These are phyloP conservation scores for Boletus subcaerulescens DNA, from an alignment of 768 basidiomycete genomes.

Conservation along the genomic window DNA sequence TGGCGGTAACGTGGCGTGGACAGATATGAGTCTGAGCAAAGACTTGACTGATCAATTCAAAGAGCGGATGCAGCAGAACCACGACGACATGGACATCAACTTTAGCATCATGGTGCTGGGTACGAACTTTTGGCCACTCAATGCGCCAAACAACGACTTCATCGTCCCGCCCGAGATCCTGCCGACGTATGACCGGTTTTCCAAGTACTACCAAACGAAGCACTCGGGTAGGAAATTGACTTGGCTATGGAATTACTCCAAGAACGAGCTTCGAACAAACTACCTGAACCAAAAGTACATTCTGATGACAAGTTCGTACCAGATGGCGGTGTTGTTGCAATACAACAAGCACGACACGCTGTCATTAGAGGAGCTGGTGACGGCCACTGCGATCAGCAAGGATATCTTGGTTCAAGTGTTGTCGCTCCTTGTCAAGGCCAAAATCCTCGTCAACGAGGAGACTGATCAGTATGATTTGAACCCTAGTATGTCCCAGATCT, in stretches of 20 bases:
- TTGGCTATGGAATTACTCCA: slow-evolving; percentile 98
- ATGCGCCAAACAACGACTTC: slow-evolving; percentile 80
- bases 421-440: slow-evolving; percentile 75
- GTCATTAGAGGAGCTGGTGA: slow-evolving; percentile 72
- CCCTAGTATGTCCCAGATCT: slow-evolving; percentile 46
- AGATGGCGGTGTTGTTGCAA: slow-evolving; percentile 91
- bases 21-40: slow-evolving; percentile 94
- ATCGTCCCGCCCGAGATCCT: slow-evolving; percentile 85
- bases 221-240: slow-evolving; percentile 94
- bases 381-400: slow-evolving; percentile 78
- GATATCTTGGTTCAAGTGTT: slow-evolving; percentile 71
- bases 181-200: slow-evolving; percentile 87
- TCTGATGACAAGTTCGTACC: slow-evolving; percentile 91
- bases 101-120: slow-evolving; percentile 93
- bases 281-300: slow-evolving; percentile 95
- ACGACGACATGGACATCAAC: slow-evolving; percentile 84
- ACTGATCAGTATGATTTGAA: slow-evolving; percentile 90
- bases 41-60: slow-evolving; percentile 96
- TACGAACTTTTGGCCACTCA: slow-evolving; percentile 94
- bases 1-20: slow-evolving; percentile 1
- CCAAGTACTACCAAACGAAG: slow-evolving; percentile 89
- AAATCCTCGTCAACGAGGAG: slow-evolving; percentile 87
- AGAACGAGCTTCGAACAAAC: slow-evolving; percentile 93
- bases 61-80: slow-evolving; percentile 84
- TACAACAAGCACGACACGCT: slow-evolving; percentile 92